Base-by-base conservation (phyloP, 768 basidiomycete genomes). In the Suillus discolor region DNA sequence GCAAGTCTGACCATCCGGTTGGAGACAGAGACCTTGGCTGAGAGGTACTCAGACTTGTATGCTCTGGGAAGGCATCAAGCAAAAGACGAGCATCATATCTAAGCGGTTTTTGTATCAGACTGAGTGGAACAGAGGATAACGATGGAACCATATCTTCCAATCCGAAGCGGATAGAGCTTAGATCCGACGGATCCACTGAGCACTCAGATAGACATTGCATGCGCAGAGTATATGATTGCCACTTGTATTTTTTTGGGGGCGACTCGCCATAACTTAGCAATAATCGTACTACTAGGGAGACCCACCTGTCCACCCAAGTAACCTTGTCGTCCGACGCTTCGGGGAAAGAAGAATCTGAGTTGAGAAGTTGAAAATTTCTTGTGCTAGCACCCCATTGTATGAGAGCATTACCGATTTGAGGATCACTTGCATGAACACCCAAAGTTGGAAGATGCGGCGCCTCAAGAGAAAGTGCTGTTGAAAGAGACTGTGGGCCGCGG, bases 231-330 rank as follows among this genome's bases (percentile, higher is more conserved):
- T 60, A 62, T 36, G 28, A 38, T 62, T 62, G 31, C 23, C 20
- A 36, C 54, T 61, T 57, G 28, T 61, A 57, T 36, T 20, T 55
- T 23, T 57, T 39, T 25, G 28, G 13, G 23, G 54, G 36, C 6
- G 49, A 20, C 38, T 61, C 23, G 54, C 44, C 34, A 55, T 25
- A 28, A 18, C 34, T 62, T 18, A 36, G 45, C 62, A 59, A 39
- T 34, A 25, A 49, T 7, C 25, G 13, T 45, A 42, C 34, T 64
- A 69, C 65, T 67, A 68, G 66, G 77, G 69, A 74, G 68, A 84
- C 90, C 74, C 87, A 95, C 93, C 93, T 89, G 81, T 96, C 93
- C 63, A 92, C 85, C 92, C 90, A 95, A 4, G 92, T 71, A 25
- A 73, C 78, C 41, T 78, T 73, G 9, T 65, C 67, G 2, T 69